Base-by-base conservation (phyloP, 2,329 filamentous ascomycete species). In the Leptosphaerulina australis region DNA sequence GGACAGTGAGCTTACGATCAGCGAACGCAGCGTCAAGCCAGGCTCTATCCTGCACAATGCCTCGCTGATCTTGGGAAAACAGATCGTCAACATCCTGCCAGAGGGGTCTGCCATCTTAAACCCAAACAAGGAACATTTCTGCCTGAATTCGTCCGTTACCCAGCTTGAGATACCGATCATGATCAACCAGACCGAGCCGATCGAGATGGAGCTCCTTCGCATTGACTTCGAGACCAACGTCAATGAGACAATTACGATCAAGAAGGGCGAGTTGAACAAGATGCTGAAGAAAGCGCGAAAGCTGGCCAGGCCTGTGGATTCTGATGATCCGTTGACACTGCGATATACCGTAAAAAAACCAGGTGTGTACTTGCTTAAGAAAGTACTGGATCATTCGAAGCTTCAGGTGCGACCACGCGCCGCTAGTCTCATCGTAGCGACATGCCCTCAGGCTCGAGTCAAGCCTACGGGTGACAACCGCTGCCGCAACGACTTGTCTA, bases 41-140 rank as follows among this genome's bases (percentile, higher is more conserved):
- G 88, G 88, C 21, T 87, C 83, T 55, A 92, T 99, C 57, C 79
- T 96, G 54, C 90, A 97, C 70, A 97, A 97, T 70, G 84, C 90
- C 24, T 96, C 92, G 17, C 82, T 97, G 66, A 97, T 99, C 58
- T 83, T 96, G 76, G 94, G 94, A 67, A 94, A 91, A 72, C 92
- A 97, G 76, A 96, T 97, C 63, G 93, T 99, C 74, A 94, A 99
- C 70, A 96, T 99, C 67, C 79, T 99, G 46, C 94, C 94, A 2
- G 94, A 99, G 79, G 95, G 95, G 14, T 94, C 92, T 38, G 94
- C 92, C 11, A 81, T 91, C 38, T 79, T 99, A 56, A 99, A 99
- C 66, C 91, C 91, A 0, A 83, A 91, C 36, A 82, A 84, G 50
- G 77, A 81, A n/a, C 83, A 91, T 0, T 94, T 94, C 72, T 99